Evolutionary conservation across 495 filamentous ascomycete genomes (phyloP), one percentile per base, ranked within the genome.

Genomic region (Aspergillus diversus): DNA sequence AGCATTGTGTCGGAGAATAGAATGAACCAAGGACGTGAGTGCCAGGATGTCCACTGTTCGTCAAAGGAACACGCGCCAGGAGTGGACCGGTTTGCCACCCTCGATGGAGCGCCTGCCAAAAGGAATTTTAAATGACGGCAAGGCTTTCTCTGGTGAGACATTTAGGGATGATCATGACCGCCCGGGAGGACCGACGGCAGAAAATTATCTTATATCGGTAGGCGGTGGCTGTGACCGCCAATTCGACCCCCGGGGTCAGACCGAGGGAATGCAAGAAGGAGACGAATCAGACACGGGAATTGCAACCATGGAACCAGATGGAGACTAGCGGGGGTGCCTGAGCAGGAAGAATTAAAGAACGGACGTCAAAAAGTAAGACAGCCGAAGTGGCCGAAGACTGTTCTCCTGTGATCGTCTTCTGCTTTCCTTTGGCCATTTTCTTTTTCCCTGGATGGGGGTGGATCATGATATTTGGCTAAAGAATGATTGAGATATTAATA

Each of bases 401-500:
- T 50, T 17, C 27, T 8, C 5, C 39, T 43, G 4, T 43, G 39
- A 12, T 43, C 39, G 4, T 43, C 9, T 43, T 43, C 7, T n/a
- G n/a, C n/a, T n/a, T 43, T n/a, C 9, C 39, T 43, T 8, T 43
- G 8, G 15, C 15, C 15, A 9, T 49, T 50, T 50, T 50, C 27
- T 50, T 50, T 7, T 50, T 17, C 21, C 11, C 11, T 21, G 16
- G 16, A 17, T 50, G 15, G 13, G 47, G 47, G 16, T 27, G 47
- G 47, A 31, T 9, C 16, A 9, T 9, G 27, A 31, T 21, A 50
- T n/a, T 11, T 31, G 11, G 39, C 11, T 15, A 11, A 7, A 50
- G 7, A 31, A 50, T 50, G 47, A 27, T 6, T 33, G 55, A 57
- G 42, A 47, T 55, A 63, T 57, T 57, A 63, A 63, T 63, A 63